These are phyloP conservation scores for Petunia hybrid DNA, from an alignment of 305 asterid species.

Conservation along the genomic window DNA sequence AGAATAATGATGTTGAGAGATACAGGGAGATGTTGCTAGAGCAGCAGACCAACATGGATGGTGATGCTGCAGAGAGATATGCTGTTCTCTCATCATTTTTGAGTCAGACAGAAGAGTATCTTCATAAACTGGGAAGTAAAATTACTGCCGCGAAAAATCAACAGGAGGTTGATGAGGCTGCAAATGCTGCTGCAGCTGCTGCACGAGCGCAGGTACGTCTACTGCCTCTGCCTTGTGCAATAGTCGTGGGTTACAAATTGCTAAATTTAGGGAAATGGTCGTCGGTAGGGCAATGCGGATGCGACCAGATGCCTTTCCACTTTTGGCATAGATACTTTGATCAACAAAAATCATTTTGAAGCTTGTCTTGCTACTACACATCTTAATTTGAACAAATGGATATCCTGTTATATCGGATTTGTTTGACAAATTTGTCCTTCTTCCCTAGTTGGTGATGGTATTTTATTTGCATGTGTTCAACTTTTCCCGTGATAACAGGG, in stretches of 20 bases:
- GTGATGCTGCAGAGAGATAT: slow-evolving; percentile 98
- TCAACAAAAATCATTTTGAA: not conserved
- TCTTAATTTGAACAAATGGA: slow-evolving; percentile 27
- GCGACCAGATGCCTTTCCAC: not conserved
- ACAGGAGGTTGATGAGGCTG: slow-evolving; percentile 99
- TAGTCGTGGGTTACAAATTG: not conserved
- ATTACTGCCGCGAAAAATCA: slow-evolving; percentile 95
- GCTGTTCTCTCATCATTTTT: slow-evolving; percentile 94
- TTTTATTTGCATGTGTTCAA: slow-evolving; percentile 21
- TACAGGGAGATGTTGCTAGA: slow-evolving; percentile 98
- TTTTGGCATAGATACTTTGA: not conserved
- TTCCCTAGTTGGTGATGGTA: slow-evolving; percentile 12
- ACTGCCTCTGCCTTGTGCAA: slow-evolving; percentile 30
- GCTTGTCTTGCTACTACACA: slow-evolving; percentile 3
- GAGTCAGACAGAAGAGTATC: slow-evolving; percentile 96
- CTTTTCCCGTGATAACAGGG: slow-evolving; percentile 59
- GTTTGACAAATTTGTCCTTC: not conserved
- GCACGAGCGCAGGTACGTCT: slow-evolving; percentile 86
- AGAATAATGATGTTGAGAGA: slow-evolving; percentile 98
- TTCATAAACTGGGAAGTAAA: slow-evolving; percentile 87
- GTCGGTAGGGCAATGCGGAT: not conserved
- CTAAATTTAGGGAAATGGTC: slow-evolving; percentile 12
- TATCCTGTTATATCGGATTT: not conserved
- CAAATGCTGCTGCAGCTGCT: slow-evolving; percentile 82
- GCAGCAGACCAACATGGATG: slow-evolving; percentile 82